A percentile compares a stretch with the other conserved stretches of the same genome.
Conservation (phyloP, 495 filamentous ascomycete species). For the Eremomyces bilateralis region DNA sequence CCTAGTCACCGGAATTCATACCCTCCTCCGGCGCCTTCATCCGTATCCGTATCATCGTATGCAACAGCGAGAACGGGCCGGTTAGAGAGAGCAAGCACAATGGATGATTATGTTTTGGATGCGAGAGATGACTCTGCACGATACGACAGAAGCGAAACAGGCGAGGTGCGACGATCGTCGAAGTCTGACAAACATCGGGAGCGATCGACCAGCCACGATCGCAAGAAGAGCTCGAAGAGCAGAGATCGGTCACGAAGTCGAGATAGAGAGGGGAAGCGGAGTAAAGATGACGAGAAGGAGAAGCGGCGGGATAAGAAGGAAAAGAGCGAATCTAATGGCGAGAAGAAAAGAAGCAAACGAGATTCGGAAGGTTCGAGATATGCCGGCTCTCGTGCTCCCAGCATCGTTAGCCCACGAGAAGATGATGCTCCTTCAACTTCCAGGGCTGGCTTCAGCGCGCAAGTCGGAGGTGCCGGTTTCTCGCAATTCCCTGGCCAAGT, state of each 20-base stretch:
- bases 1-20: too few relatives aligned
- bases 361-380: constrained; percentile 2
- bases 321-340: constrained; percentile 4
- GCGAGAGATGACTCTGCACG: background rate
- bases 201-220: constrained; percentile 7
- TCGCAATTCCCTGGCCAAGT: constrained; percentile 26
- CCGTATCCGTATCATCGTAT: constrained; percentile 1
- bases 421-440: constrained; percentile 4
- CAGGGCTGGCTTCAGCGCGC: constrained; percentile 17
- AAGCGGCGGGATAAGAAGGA: constrained; percentile 4
- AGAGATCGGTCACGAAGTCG: constrained; percentile 10
- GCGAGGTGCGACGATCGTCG: too few relatives aligned
- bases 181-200: too few relatives aligned
- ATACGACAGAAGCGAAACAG: constrained; percentile 5
- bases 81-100: constrained; percentile 7
- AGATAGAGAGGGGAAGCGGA: constrained; percentile 10
- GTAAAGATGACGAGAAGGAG: constrained; percentile 3
- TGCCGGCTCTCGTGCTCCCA: background rate
- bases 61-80: background rate
- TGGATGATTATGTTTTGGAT: constrained; percentile 3
- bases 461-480: constrained; percentile 18
- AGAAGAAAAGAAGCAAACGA: constrained; percentile 1
- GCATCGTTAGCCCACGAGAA: background rate
- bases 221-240: constrained; percentile 1
- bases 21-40: constrained; percentile 3